phyloP scores from a whole-genome alignment of 257 asterid species.

The Nemophila menziesii region DNA sequence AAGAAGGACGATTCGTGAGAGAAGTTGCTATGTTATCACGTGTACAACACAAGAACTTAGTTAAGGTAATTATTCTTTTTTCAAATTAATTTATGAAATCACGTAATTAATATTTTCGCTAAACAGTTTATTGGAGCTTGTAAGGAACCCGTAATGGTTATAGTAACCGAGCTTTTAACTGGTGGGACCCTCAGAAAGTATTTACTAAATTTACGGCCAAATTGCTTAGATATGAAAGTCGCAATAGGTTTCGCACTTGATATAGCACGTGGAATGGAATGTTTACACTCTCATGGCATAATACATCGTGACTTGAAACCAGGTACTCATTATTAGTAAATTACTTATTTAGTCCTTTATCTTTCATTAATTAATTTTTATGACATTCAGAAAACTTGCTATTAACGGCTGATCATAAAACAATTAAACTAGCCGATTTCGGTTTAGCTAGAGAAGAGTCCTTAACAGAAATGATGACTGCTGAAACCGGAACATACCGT shows the following conservation, averaged over 20 bases:
- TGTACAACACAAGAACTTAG: conserved; percentile 89
- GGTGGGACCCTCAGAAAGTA: conserved; percentile 80
- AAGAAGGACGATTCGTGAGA: conserved; percentile 55
- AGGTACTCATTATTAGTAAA: conserved; percentile 28
- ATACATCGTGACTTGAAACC: conserved; percentile 93
- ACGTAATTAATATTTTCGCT: conserved; percentile 1
- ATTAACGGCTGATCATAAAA: conserved; percentile 67
- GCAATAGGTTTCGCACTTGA: conserved; percentile 80
- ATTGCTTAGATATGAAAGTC: conserved; percentile 52
- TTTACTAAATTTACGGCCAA: conserved; percentile 60
- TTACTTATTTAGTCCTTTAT: background rate
- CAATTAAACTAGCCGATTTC: conserved; percentile 84
- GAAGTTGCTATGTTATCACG: conserved; percentile 81
- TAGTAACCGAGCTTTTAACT: conserved; percentile 72
- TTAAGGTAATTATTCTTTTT: conserved; percentile 43
- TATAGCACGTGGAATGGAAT: conserved; percentile 93
- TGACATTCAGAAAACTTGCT: conserved; percentile 70
- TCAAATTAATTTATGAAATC: background rate
- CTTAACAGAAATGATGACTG: conserved; percentile 99
- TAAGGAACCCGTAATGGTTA: conserved; percentile 85
- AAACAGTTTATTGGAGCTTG: conserved; percentile 88
- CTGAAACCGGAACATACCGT: conserved; percentile 99
- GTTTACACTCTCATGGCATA: conserved; percentile 83
- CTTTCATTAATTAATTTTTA: background rate
- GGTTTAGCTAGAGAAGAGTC: conserved; percentile 99